phyloP scores from a whole-genome alignment of 768 basidiomycete species.

The Favolaschia claudopus region DNA sequence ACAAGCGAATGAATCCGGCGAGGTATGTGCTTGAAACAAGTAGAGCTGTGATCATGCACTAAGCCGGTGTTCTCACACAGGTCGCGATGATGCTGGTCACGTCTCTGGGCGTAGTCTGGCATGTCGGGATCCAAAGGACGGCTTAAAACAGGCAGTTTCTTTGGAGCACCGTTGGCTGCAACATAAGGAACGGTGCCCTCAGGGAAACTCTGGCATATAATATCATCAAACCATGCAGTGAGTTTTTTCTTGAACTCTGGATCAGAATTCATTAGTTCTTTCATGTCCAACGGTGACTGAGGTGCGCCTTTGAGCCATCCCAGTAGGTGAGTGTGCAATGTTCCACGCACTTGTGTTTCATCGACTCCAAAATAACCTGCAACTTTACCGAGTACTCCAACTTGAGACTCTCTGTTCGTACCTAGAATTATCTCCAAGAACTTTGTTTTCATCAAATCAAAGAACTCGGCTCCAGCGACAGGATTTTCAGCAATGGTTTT shows the following conservation, averaged over 20 bases:
- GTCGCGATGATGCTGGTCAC: constrained; percentile 6
- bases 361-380: constrained; percentile 31
- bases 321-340: constrained; percentile 35
- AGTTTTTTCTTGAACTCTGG: not conserved
- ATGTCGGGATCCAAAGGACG: not conserved
- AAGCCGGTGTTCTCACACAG: constrained; percentile 5
- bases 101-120: not conserved
- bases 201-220: not conserved
- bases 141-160: not conserved
- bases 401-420: not conserved
- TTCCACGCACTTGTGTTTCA: constrained; percentile 32
- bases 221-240: not conserved
- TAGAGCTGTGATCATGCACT: constrained; percentile 8
- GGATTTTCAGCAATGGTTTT: not conserved
- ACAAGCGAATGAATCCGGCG: too few relatives aligned
- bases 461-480: constrained; percentile 34
- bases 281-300: not conserved
- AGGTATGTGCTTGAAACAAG: too few relatives aligned
- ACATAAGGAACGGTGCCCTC: not conserved
- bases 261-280: not conserved
- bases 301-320: constrained; percentile 21
- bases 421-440: constrained; percentile 32
- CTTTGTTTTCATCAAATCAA: constrained; percentile 31
- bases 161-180: not conserved
- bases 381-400: constrained; percentile 33